These are phyloP conservation scores for Arthromyces matolae DNA, from an alignment of 768 basidiomycete species.

Conservation along the genomic window DNA sequence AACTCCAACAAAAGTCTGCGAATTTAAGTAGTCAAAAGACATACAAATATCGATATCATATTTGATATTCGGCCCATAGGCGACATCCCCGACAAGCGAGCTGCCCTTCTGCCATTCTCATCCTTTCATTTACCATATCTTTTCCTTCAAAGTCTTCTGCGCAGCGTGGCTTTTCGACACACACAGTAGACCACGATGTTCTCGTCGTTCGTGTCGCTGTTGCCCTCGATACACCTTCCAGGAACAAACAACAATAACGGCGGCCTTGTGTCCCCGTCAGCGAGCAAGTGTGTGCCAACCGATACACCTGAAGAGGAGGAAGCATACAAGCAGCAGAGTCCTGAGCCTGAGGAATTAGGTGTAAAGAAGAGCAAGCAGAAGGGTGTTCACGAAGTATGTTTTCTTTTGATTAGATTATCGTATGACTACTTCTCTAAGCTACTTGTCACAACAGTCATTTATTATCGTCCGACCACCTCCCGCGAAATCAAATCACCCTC, in stretches of 20 bases:
- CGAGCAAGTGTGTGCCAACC: conserved; percentile 8
- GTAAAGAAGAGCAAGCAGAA: conserved; percentile 41
- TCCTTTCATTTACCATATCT: too few species aligned
- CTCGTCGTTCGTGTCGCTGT: conserved; percentile 18
- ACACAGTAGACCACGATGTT: conserved; percentile 16
- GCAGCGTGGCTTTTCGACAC: background rate
- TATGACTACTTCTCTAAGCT: conserved; percentile 1
- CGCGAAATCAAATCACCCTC: conserved; percentile 11
- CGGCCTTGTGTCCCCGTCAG: conserved; percentile 1
- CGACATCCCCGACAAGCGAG: conserved; percentile 7
- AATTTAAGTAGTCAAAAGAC: background rate
- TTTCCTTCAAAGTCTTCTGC: background rate
- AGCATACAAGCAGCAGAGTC: conserved; percentile 16
- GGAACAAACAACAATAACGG: background rate
- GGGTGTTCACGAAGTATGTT: conserved; percentile 45
- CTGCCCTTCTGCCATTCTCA: too few species aligned
- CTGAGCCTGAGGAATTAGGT: conserved; percentile 26
- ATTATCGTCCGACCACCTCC: conserved; percentile 11
- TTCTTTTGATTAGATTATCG: conserved; percentile 2
- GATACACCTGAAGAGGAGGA: conserved; percentile 18
- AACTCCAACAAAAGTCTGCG: too few species aligned
- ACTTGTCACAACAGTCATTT: conserved; percentile 6
- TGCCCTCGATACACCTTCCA: conserved; percentile 17
- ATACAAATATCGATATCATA: conserved; percentile 9
- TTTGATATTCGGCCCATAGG: background rate